Evolutionary conservation across 2,329 filamentous ascomycete genomes (phyloP).

Genomic region (Chrysoporthe austroafricana): DNA sequence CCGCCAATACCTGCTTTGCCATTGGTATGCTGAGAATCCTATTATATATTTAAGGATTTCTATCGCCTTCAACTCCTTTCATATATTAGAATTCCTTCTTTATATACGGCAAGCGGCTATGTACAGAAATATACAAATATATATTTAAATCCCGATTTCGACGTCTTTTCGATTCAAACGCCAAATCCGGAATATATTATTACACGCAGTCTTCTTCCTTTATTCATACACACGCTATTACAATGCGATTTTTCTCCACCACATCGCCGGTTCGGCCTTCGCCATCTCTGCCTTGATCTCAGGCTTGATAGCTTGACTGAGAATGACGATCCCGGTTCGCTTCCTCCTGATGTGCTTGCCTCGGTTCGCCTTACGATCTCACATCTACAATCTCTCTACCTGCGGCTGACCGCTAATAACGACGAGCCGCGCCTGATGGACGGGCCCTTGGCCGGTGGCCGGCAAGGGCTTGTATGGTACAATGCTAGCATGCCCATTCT

Average conservation of each 20-base stretch:
- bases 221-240: constrained; percentile 13
- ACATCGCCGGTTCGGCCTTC: constrained; percentile 7
- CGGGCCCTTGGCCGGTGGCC: not conserved
- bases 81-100: not conserved
- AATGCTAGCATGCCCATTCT: constrained; percentile 13
- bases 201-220: constrained; percentile 2
- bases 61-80: constrained; percentile 10
- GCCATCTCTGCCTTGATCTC: constrained; percentile 18
- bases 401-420: constrained; percentile 1
- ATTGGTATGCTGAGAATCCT: constrained; percentile 9
- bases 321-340: not conserved
- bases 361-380: constrained; percentile 9
- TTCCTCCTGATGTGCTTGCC: not conserved
- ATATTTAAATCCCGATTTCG: constrained; percentile 11
- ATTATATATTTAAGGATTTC: not conserved
- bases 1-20: not conserved
- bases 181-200: not conserved
- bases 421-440: constrained; percentile 14
- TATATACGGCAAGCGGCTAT: not conserved
- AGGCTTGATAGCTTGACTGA: not conserved
- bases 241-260: constrained; percentile 11
- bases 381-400: constrained; percentile 14
- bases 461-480: constrained; percentile 7
- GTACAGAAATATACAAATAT: not conserved
- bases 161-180: constrained; percentile 7